Percentiles rank a stretch among this genome's conserved stretches.
Conservation (phyloP, 345 rosid genomes). For the Melastoma malabathricum region DNA sequence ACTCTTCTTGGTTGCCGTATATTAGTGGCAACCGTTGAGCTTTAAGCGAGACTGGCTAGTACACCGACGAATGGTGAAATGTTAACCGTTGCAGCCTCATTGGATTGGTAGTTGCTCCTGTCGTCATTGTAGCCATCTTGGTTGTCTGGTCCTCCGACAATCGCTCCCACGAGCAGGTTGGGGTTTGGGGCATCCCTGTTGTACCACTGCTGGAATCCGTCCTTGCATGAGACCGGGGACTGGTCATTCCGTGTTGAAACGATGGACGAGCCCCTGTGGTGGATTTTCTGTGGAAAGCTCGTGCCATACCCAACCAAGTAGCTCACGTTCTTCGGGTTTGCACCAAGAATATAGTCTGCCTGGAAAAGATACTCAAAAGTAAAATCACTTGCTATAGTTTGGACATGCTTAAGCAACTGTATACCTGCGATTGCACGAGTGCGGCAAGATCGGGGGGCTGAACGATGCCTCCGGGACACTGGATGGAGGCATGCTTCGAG, state of each 20-base stretch:
- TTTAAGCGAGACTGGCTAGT: constrained; percentile 32
- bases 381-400: background rate
- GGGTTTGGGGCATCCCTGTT: constrained; percentile 30
- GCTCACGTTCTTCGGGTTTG: constrained; percentile 32
- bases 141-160: constrained; percentile 60
- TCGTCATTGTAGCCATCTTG: constrained; percentile 34
- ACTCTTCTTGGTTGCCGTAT: no score
- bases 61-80: constrained; percentile 53
- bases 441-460: constrained; percentile 14
- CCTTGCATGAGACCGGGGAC: constrained; percentile 17
- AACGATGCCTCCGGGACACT: constrained; percentile 23
- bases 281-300: constrained; percentile 25
- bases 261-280: constrained; percentile 35
- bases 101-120: constrained; percentile 33
- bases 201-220: constrained; percentile 30
- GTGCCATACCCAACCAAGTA: constrained; percentile 46
- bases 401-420: background rate
- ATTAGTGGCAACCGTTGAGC: no score
- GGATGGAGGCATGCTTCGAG: constrained; percentile 14
- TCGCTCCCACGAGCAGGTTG: constrained; percentile 43
- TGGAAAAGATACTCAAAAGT: background rate
- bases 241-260: constrained; percentile 21
- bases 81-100: constrained; percentile 37
- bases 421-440: constrained; percentile 34
- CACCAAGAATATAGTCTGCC: constrained; percentile 36